Percentiles rank a stretch among this genome's conserved stretches.
Evolutionary conservation across 129 eudicot genomes (phyloP).

Genomic region (Helichrysum umbraculigerum): DNA sequence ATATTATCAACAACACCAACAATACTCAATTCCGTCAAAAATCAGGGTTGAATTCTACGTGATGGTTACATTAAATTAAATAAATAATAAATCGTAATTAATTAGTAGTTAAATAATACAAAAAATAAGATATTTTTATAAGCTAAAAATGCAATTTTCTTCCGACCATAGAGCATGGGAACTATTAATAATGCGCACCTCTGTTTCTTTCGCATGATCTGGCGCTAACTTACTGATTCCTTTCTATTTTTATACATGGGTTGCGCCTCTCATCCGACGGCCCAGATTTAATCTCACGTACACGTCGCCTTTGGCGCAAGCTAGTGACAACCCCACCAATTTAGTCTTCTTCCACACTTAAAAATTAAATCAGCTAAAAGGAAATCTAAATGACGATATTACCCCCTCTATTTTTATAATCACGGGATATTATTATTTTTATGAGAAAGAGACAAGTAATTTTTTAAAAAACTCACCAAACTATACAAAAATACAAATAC

Average conservation of each 20-base stretch:
- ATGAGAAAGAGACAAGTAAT: slow-evolving; percentile 14
- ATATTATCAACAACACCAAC: no score
- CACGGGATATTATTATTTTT: background rate
- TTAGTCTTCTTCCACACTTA: slow-evolving; percentile 24
- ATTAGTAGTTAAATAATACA: no score
- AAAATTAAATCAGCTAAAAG: slow-evolving; percentile 9
- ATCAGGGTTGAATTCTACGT: no score
- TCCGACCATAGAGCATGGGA: slow-evolving; percentile 74
- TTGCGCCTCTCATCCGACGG: slow-evolving; percentile 35
- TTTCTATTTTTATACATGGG: slow-evolving; percentile 3
- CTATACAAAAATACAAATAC: slow-evolving; percentile 1
- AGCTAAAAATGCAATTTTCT: slow-evolving; percentile 3
- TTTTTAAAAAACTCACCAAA: slow-evolving; percentile 1
- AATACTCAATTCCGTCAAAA: no score
- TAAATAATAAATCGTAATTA: no score
- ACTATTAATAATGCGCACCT: slow-evolving; percentile 31
- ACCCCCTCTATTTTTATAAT: background rate
- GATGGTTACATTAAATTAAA: no score
- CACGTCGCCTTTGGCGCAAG: slow-evolving; percentile 50
- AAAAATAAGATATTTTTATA: no score
- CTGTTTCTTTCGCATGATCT: slow-evolving; percentile 35
- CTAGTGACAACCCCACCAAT: slow-evolving; percentile 39
- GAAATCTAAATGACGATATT: slow-evolving; percentile 25
- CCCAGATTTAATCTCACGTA: slow-evolving; percentile 26
- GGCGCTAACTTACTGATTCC: slow-evolving; percentile 46